A percentile compares a stretch with the other conserved stretches of the same genome.
Evolutionary conservation across 495 filamentous ascomycete species (phyloP).

Genomic region (Neurospora cerealis): DNA sequence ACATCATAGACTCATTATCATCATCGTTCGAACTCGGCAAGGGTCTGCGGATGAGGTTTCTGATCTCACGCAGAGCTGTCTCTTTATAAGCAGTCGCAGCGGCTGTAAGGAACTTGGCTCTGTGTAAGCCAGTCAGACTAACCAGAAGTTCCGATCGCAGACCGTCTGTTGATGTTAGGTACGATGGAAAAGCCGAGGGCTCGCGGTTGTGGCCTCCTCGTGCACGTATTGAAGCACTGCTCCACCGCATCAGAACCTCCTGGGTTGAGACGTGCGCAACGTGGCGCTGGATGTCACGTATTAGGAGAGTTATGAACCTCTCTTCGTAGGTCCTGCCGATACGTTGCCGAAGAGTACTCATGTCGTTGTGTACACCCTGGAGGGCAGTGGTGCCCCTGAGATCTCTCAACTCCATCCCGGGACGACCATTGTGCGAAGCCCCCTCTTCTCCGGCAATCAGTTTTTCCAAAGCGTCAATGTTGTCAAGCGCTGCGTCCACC

Average conservation of each 20-base stretch:
- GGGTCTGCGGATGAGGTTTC: constrained; percentile 71
- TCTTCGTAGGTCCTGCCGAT: constrained; percentile 83
- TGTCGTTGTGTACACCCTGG: constrained; percentile 66
- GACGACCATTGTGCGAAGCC: constrained; percentile 12
- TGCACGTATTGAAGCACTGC: constrained; percentile 39
- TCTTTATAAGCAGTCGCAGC: constrained; percentile 82
- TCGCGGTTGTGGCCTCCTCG: constrained; percentile 57
- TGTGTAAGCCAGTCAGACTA: constrained; percentile 66
- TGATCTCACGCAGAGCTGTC: constrained; percentile 78
- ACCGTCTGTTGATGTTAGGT: constrained; percentile 56
- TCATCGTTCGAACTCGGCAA: constrained; percentile 89
- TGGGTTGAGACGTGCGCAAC: constrained; percentile 61
- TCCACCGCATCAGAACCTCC: constrained; percentile 71
- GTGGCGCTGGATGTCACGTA: constrained; percentile 74
- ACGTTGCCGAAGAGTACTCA: constrained; percentile 61
- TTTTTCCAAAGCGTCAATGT: constrained; percentile 64
- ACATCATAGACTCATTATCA: constrained; percentile 84
- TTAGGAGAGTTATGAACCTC: constrained; percentile 66
- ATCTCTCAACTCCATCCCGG: constrained; percentile 44
- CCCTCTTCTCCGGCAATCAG: constrained; percentile 60
- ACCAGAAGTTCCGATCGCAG: constrained; percentile 57
- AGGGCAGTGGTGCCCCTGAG: constrained; percentile 70
- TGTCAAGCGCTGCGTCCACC: constrained; percentile 66
- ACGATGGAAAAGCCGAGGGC: constrained; percentile 59
- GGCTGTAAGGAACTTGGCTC: constrained; percentile 63